Evolutionary conservation across 345 rosid genomes (phyloP), one percentile per base, ranked within the genome.

Genomic region (Mangifera indica): DNA sequence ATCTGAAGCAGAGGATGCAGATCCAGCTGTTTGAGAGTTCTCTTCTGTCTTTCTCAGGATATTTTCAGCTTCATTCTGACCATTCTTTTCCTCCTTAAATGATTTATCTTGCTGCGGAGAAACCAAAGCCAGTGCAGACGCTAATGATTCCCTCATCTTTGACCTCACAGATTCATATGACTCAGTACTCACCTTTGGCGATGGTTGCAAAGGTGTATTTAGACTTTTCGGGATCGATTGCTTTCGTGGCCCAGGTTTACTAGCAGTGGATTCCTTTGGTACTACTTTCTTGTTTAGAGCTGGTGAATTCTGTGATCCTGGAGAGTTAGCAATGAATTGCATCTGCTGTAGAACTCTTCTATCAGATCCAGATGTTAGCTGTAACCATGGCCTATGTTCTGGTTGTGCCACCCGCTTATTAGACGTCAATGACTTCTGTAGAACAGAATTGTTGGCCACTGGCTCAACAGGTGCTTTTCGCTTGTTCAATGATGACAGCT

Each of bases 311-410:
- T 81, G 95, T 51, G 82, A 79, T 63, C 80, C 78, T 3, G 82
- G 77, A 18, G 71, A 55, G 67, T 66, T 78, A 17, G 81, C 70
- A 63, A 74, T 24, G 10, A 84, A 76, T 56, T 80, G 91, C 69
- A 74, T 60, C 67, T 84, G 84, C 66, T 83, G 83, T 6, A 74
- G 53, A 55, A 72, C 60, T 73, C 37, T 66, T 72, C 69, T 82
- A 72, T 75, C 78, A 46, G 80, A 61, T 34, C 79, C 63, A 52
- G 89, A 57, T 29, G 69, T 66, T 46, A 81, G 90, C 71, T 85
- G 89, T 76, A 92, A 78, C 99, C 98, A 95, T 49, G 98, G 99
- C 77, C 94, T 89, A 76, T 71, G 87, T 67, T 95, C 96, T 74
- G 72, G 53, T 6, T 88, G 90, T 26, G 77, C 81, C 63, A 84